Evolutionary conservation across 192 early-diverging fungal species (phyloP).

Genomic region (Haplosporangium gracile): DNA sequence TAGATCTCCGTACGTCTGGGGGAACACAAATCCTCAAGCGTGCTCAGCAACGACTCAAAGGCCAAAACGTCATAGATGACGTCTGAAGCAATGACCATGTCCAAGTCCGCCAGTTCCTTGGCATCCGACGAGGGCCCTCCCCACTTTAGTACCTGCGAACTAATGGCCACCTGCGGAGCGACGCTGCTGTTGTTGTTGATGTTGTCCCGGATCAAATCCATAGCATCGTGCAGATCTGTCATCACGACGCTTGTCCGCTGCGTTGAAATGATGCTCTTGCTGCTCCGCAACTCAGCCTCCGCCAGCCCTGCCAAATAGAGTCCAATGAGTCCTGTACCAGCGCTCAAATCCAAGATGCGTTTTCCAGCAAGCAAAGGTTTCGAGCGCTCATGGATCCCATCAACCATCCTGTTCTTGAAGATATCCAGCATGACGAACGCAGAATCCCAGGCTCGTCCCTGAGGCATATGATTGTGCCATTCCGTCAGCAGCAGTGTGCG

Average conservation of each 20-base stretch:
- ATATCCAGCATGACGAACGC: constrained; percentile 58
- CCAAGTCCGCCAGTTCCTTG: constrained; percentile 10
- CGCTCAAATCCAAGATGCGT: constrained; percentile 62
- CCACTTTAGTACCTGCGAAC: constrained; percentile 23
- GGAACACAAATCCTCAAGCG: constrained; percentile 53
- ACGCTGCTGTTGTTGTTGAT: constrained; percentile 37
- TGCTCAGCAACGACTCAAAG: constrained; percentile 48
- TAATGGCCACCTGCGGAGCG: constrained; percentile 8
- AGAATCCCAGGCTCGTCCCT: constrained; percentile 67
- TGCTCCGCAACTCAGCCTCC: constrained; percentile 10
- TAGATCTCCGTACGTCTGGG: constrained; percentile 47
- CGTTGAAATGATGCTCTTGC: neutral
- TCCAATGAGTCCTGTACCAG: constrained; percentile 63
- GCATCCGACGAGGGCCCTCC: constrained; percentile 19
- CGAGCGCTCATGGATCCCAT: neutral
- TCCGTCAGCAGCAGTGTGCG: constrained; percentile 46
- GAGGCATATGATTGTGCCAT: constrained; percentile 59
- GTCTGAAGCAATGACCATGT: constrained; percentile 64
- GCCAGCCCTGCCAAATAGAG: constrained; percentile 54
- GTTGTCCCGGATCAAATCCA: constrained; percentile 58
- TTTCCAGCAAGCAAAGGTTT: constrained; percentile 46
- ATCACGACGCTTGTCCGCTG: constrained; percentile 32
- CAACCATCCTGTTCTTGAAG: constrained; percentile 27
- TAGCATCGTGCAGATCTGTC: constrained; percentile 61
- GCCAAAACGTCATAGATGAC: constrained; percentile 60